Base-by-base conservation (phyloP, 129 eudicot species). In the Tagetes erecta region DNA sequence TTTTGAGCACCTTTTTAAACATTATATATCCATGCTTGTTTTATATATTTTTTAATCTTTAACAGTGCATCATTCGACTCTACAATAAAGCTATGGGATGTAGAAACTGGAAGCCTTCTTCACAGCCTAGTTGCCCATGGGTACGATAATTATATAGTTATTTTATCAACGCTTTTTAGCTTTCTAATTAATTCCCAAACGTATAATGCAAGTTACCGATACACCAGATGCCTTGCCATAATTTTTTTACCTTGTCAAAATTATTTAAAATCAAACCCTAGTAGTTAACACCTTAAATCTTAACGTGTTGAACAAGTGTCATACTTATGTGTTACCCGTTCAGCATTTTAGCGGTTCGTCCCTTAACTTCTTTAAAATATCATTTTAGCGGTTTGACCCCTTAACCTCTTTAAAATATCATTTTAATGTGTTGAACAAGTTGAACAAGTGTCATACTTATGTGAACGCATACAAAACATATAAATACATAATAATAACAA, bases 31-130 rank as follows among this genome's bases (percentile, higher is more conserved):
- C 33, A 10, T 9, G n/a, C 34, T 36, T n/a, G 45, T 12, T 34
- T 31, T 46, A 60, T 13, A 10, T 10, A 20, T n/a, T 46, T 58
- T 57, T 65, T 20, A 58, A 51, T 80, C 57, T 44, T 52, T 62
- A 63, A 41, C 81, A 92, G 98, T 81, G 98, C 98, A 44, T 92
- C 98, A 20, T 92, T 90, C 33, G 98, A 92, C 79, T 90, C 98
- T 58, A 90, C 96, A 39, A 83, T 92, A 77, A 92, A 92, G 81
- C 86, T 92, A 58, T 92, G 98, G 98, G 92, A 87, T 67, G 92
- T 83, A 51, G 90, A 90, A 64, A 37, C 69, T 40, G 98, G 98
- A 64, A 74, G 56, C 71, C 86, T 87, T 49, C 82, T 84, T 63
- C 81, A 81, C 84, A 92, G 89, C 87, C 80, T 92, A 56, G 85